These are phyloP conservation scores for Solanum sitiens DNA, from an alignment of 257 asterid species.

Conservation along the genomic window DNA sequence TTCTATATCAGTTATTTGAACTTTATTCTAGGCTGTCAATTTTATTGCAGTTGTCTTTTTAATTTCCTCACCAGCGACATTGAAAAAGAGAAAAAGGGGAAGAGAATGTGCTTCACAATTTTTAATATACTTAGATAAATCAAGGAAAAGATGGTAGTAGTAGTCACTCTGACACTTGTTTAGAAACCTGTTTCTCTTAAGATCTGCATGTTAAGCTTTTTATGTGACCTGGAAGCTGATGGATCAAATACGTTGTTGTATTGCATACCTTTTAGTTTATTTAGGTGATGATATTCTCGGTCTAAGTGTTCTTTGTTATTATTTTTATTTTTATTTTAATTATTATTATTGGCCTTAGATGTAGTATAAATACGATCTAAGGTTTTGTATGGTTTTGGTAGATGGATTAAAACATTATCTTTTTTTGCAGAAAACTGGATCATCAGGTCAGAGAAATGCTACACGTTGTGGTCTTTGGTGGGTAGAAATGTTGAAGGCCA, in stretches of 20 bases:
- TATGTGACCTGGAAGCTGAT: neutral
- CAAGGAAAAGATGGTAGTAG: neutral
- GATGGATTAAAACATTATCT: neutral
- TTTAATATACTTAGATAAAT: neutral
- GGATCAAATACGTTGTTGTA: neutral
- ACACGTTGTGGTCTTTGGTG: constrained; percentile 99
- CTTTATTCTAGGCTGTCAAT: neutral
- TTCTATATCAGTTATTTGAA: neutral
- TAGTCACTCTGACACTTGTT: neutral
- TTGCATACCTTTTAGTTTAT: neutral
- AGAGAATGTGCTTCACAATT: neutral
- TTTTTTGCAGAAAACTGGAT: constrained; percentile 60
- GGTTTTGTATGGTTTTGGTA: neutral
- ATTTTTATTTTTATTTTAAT: neutral
- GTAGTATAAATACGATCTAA: neutral
- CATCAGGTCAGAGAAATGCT: constrained; percentile 63
- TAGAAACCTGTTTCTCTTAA: neutral
- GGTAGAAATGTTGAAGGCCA: constrained; percentile 92
- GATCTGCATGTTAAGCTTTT: neutral
- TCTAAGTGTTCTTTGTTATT: neutral
- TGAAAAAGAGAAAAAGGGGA: neutral
- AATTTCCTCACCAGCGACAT: neutral
- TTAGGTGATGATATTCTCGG: neutral
- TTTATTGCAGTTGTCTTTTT: constrained; percentile 7
- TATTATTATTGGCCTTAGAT: neutral